Conservation (phyloP, 2,329 filamentous ascomycete genomes). For the Dothidotthia symphoricarpi region DNA sequence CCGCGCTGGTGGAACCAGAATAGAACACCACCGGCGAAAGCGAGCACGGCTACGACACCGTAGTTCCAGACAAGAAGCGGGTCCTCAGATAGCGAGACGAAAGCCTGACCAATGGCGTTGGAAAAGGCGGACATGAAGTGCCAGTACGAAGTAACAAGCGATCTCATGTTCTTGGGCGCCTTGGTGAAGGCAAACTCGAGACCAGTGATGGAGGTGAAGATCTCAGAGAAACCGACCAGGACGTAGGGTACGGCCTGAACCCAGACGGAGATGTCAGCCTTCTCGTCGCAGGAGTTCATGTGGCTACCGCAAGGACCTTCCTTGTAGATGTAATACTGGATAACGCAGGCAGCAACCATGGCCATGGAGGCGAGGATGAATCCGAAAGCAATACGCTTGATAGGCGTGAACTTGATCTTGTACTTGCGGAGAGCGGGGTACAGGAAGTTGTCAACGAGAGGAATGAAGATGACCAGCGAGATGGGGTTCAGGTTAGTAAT, state of each 20-base stretch:
- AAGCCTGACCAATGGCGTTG: conserved; percentile 67
- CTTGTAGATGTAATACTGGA: conserved; percentile 63
- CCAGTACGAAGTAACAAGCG: conserved; percentile 67
- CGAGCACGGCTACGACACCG: conserved; percentile 59
- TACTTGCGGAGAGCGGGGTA: conserved; percentile 52
- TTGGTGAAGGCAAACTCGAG: conserved; percentile 77
- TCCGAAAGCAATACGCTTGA: conserved; percentile 54
- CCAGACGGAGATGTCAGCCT: conserved; percentile 65
- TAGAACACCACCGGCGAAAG: conserved; percentile 59
- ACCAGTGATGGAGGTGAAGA: conserved; percentile 59
- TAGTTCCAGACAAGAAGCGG: conserved; percentile 74
- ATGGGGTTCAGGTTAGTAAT: conserved; percentile 57
- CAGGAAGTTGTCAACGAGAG: conserved; percentile 53
- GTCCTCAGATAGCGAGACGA: conserved; percentile 61
- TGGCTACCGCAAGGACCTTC: conserved; percentile 59
- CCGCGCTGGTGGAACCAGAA: conserved; percentile 69
- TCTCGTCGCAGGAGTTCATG: conserved; percentile 54
- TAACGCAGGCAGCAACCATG: conserved; percentile 53
- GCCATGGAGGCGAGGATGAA: conserved; percentile 50
- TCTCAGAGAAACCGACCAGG: conserved; percentile 57
- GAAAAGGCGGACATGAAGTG: conserved; percentile 70
- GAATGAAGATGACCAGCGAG: conserved; percentile 55
- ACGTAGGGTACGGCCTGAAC: conserved; percentile 51
- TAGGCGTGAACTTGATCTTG: conserved; percentile 52
- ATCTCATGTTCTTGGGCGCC: conserved; percentile 77